phyloP scores from a whole-genome alignment of 1,284 basidiomycete genomes.

The Leccinum subrobustum region DNA sequence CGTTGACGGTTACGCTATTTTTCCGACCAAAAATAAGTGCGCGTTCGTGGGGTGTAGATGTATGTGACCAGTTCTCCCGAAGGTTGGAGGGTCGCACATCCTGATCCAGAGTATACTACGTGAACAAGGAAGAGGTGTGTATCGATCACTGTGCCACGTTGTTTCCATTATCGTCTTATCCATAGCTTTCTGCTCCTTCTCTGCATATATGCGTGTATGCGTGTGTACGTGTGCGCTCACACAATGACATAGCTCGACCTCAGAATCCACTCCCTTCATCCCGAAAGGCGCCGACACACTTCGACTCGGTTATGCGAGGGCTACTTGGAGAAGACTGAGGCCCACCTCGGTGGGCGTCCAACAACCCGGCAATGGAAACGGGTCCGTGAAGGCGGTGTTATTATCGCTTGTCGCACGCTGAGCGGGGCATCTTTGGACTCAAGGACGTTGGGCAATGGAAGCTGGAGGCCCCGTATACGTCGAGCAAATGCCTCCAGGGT shows the following conservation, averaged over 20 bases:
- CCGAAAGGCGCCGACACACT: slow-evolving; percentile 16
- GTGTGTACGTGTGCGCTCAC: not conserved
- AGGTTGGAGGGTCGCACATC: slow-evolving; percentile 30
- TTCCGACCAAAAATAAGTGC: not conserved
- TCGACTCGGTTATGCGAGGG: slow-evolving; percentile 2
- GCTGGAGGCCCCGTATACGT: slow-evolving; percentile 23
- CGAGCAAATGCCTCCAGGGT: slow-evolving; percentile 17
- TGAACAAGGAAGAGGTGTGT: slow-evolving; percentile 25
- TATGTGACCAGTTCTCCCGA: too few relatives aligned
- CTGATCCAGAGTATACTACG: slow-evolving; percentile 29
- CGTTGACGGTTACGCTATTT: not conserved
- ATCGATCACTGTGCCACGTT: too few relatives aligned
- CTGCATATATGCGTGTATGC: not conserved
- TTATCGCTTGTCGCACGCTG: slow-evolving; percentile 30
- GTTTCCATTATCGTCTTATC: too few relatives aligned
- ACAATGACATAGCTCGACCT: not conserved
- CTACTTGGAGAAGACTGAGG: slow-evolving; percentile 6
- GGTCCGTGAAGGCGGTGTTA: slow-evolving; percentile 9
- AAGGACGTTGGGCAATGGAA: slow-evolving; percentile 24
- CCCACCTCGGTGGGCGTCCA: slow-evolving; percentile 21
- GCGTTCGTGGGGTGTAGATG: too few relatives aligned
- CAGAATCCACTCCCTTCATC: slow-evolving; percentile 6
- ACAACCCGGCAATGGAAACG: too few relatives aligned
- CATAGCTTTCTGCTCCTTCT: too few relatives aligned
- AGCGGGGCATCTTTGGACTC: slow-evolving; percentile 33